Base-by-base conservation (phyloP, 371 early-diverging fungal genomes). In the Dipsacomyces acuminosporus region DNA sequence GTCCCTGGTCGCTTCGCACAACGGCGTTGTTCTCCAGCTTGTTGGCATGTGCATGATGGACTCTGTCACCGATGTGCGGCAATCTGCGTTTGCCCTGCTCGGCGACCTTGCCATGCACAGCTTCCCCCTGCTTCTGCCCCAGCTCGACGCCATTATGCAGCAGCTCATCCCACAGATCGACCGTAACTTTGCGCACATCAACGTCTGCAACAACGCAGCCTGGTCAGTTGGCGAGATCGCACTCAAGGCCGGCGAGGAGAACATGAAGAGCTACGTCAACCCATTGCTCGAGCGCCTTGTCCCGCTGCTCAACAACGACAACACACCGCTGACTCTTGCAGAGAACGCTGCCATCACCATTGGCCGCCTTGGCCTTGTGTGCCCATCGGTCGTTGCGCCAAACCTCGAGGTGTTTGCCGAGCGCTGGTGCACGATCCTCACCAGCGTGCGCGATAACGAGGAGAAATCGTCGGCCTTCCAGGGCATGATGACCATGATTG, bases 201-300 rank as follows among this genome's bases (percentile, higher is more conserved):
- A 82, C 33, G 88, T 86, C 13, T 83, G 87, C 66, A 97, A 94
- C 72, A 97, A 97, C 66, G 96, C 95, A 1, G 80, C 87, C 8
- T 97, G 98, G 98, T 89, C 96, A 1, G 83, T 83, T 1, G 98
- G 96, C 24, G 97, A 97, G 77, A 88, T 96, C 51, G 86, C 94
- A 2, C 73, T 94, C 20, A 82, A 89, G 71, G 82, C 80, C 51
- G 76, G 82, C 33, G 53, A 69, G 17, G 86, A 83, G 33, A 83
- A 46, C 25, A 57, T 70, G 53, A 76, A 76, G 61, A 78, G 76
- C 22, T 93, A 85, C 72, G 85, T 90, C 13, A 76, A 79, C 24
- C 85, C 86, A 9, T 71, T 95, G 48, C 76, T 94, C 30, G 83
- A 87, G 62, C 84, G 87, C 18, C 73, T 94, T 48, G 82, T 93